phyloP scores from a whole-genome alignment of 441 rosid species.

The Omphalea diandra region DNA sequence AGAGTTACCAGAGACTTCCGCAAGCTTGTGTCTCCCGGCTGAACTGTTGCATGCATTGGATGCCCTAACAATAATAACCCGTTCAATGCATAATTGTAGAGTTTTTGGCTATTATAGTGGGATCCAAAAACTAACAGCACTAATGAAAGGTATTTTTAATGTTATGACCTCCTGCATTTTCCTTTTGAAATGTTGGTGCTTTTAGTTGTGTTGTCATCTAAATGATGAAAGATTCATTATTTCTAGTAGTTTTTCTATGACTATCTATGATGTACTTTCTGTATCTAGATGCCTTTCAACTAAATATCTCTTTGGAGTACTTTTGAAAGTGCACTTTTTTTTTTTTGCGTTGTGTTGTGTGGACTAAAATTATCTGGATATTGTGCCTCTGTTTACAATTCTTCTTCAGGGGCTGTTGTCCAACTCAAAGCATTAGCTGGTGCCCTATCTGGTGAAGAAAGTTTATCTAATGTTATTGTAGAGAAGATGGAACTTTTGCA shows the following conservation, averaged over 20 bases:
- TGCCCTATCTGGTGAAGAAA: conserved; percentile 54
- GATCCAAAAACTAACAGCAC: conserved; percentile 62
- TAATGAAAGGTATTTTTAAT: conserved; percentile 60
- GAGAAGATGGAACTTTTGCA: conserved; percentile 57
- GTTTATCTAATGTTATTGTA: conserved; percentile 33
- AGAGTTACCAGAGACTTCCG: conserved; percentile 41
- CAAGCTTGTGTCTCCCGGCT: conserved; percentile 39
- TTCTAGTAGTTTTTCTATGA: conserved; percentile 4
- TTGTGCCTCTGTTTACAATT: neutral
- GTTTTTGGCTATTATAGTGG: conserved; percentile 71
- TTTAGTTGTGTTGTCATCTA: conserved; percentile 14
- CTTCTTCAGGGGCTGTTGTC: conserved; percentile 58
- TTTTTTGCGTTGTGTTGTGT: neutral
- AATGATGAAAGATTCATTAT: conserved; percentile 11
- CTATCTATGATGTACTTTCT: conserved; percentile 7
- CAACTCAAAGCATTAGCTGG: conserved; percentile 64
- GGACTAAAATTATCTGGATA: neutral
- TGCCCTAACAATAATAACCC: conserved; percentile 51
- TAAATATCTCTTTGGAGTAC: neutral
- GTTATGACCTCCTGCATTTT: conserved; percentile 1
- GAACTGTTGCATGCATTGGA: conserved; percentile 62
- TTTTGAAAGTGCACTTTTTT: conserved; percentile 4
- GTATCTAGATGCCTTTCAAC: neutral
- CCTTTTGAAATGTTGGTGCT: conserved; percentile 10
- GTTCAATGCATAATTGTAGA: conserved; percentile 75